Conservation (phyloP, 352 stramenopile genomes). For the Phytophthora citrophthora region DNA sequence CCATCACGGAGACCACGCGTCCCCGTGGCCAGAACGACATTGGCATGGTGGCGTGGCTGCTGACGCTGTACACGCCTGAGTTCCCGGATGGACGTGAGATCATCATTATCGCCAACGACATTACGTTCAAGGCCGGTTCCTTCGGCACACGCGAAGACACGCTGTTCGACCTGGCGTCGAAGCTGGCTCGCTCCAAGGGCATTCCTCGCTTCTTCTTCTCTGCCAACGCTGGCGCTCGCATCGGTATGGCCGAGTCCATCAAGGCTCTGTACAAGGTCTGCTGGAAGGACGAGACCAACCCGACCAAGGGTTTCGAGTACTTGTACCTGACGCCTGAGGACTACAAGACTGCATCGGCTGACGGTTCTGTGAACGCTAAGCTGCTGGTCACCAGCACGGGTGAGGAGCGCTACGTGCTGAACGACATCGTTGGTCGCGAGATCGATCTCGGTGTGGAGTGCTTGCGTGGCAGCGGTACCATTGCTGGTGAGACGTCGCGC, state of each 20-base stretch:
- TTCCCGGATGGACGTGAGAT: conserved; percentile 97
- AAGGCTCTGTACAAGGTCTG: conserved; percentile 98
- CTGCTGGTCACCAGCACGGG: conserved; percentile 64
- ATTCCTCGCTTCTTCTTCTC: conserved; percentile 99
- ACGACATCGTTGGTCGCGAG: conserved; percentile 98
- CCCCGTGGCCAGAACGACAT: conserved; percentile 97
- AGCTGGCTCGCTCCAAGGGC: conserved; percentile 92
- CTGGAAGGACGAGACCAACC: conserved; percentile 97
- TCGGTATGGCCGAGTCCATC: conserved; percentile 98
- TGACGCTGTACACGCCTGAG: conserved; percentile 98
- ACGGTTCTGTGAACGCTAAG: conserved; percentile 91
- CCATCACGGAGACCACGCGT: conserved; percentile 69
- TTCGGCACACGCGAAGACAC: conserved; percentile 99
- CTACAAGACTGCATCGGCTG: conserved; percentile 92
- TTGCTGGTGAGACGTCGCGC: conserved; percentile 98
- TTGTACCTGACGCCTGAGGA: conserved; percentile 96
- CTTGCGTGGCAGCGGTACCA: conserved; percentile 98
- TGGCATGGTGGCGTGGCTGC: conserved; percentile 99
- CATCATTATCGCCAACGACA: conserved; percentile 99
- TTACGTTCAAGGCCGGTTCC: conserved; percentile 99
- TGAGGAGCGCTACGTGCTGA: conserved; percentile 94
- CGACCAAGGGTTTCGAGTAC: conserved; percentile 98
- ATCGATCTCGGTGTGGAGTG: conserved; percentile 99
- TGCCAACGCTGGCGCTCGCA: conserved; percentile 98
- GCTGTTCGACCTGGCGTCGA: conserved; percentile 98